These are phyloP conservation scores for Aspergillus fumigatus DNA, from an alignment of 2,329 filamentous ascomycete genomes.

Conservation along the genomic window DNA sequence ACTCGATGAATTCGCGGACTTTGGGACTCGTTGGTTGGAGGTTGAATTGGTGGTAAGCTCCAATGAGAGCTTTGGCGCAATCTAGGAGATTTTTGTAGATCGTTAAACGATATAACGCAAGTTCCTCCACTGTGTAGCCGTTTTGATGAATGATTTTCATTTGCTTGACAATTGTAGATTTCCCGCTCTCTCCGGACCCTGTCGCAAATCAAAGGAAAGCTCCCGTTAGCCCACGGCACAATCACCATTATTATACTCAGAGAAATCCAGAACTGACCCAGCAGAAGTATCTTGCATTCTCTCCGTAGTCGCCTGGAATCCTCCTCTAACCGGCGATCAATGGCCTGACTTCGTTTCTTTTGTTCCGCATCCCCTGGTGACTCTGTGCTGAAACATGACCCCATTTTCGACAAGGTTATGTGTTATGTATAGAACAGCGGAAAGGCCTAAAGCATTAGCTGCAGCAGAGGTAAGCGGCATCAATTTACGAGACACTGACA, in stretches of 20 bases:
- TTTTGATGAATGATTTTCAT: conserved; percentile 99
- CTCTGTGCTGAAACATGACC: conserved; percentile 84
- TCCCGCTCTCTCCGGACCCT: conserved; percentile 98
- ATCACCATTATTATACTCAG: neutral
- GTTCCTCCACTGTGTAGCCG: conserved; percentile 90
- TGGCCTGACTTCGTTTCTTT: conserved; percentile 95
- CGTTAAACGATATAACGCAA: conserved; percentile 88
- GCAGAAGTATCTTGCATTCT: conserved; percentile 97
- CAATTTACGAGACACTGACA: conserved; percentile 21
- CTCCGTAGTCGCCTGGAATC: conserved; percentile 86
- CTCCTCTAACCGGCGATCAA: conserved; percentile 89
- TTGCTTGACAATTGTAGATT: conserved; percentile 99
- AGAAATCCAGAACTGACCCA: conserved; percentile 56
- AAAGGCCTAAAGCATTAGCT: conserved; percentile 20
- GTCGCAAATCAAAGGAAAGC: conserved; percentile 15
- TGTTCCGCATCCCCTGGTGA: conserved; percentile 76
- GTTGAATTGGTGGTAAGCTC: conserved; percentile 86
- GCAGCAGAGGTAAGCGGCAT: conserved; percentile 23
- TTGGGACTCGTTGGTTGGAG: conserved; percentile 70
- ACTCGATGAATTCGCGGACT: conserved; percentile 71
- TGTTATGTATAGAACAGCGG: conserved; percentile 17
- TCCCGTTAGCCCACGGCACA: conserved; percentile 5
- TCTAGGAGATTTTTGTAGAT: conserved; percentile 98
- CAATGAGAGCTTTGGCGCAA: conserved; percentile 89
- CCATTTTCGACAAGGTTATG: conserved; percentile 56